Conservation (phyloP, 345 rosid species). For the Mallotus nudiflorus region DNA sequence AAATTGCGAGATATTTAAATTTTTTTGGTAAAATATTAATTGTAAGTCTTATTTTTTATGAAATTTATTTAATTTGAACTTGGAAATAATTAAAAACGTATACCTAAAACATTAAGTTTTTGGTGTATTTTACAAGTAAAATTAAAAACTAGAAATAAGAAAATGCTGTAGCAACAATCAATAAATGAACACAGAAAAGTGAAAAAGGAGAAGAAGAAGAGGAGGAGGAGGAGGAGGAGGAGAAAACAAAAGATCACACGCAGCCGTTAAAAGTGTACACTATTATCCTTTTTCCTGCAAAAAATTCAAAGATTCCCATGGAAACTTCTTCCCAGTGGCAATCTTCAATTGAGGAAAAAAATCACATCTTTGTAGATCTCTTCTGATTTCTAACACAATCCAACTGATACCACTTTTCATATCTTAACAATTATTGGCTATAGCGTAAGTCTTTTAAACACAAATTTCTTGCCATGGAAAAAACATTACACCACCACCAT, state of each 20-base stretch:
- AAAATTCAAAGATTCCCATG: slow-evolving; percentile 19
- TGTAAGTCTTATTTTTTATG: too few species aligned
- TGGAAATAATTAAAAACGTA: too few species aligned
- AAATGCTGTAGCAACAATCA: neutral
- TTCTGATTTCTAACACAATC: slow-evolving; percentile 29
- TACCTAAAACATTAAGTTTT: too few species aligned
- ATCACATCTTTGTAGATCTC: slow-evolving; percentile 31
- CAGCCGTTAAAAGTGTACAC: slow-evolving; percentile 1
- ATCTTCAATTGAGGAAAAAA: slow-evolving; percentile 23
- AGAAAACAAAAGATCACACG: neutral
- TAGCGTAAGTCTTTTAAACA: neutral
- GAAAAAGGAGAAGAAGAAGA: neutral
- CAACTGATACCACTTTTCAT: slow-evolving; percentile 15
- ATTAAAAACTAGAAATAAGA: neutral
- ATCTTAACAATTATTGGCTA: neutral
- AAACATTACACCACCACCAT: too few species aligned
- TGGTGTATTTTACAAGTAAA: slow-evolving; percentile 4
- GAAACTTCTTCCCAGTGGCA: slow-evolving; percentile 14
- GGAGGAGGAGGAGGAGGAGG: too few species aligned
- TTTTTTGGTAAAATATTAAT: too few species aligned
- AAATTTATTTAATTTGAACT: too few species aligned
- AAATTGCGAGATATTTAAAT: too few species aligned
- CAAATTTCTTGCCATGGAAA: neutral
- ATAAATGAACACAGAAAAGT: neutral
- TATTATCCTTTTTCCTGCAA: slow-evolving; percentile 7